Conservation (phyloP, 225 moss, liverwort and hornwort species). For the Bryoerythrophyllum caledonicum region DNA sequence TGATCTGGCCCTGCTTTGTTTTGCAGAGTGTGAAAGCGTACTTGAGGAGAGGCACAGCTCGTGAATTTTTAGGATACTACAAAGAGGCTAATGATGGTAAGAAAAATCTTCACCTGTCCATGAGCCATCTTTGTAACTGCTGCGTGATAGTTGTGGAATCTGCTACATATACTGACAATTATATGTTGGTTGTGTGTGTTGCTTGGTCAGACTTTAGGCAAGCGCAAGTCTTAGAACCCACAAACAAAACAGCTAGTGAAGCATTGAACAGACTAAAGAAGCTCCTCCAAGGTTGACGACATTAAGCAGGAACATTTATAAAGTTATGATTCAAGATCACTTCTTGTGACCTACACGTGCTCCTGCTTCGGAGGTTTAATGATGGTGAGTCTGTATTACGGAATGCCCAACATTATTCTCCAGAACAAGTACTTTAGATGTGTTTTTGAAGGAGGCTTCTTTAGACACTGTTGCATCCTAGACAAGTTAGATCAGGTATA, state of each 20-base stretch:
- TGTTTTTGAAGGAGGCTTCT: conserved; percentile 29
- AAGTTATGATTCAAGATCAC: conserved; percentile 32
- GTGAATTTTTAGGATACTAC: conserved; percentile 91
- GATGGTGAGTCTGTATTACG: neutral
- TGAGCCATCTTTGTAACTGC: neutral
- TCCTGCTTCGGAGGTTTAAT: conserved; percentile 21
- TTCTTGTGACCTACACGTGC: conserved; percentile 39
- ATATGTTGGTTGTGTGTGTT: conserved; percentile 23
- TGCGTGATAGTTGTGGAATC: neutral
- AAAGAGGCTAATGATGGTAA: conserved; percentile 73
- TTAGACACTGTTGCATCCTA: conserved; percentile 5
- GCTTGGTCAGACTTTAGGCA: conserved; percentile 87
- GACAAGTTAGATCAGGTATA: neutral
- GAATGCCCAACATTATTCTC: conserved; percentile 13
- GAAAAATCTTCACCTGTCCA: conserved; percentile 11
- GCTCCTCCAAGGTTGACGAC: conserved; percentile 59
- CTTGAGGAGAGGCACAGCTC: conserved; percentile 90
- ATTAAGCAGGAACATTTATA: conserved; percentile 23
- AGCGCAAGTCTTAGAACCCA: conserved; percentile 94
- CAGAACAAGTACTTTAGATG: conserved; percentile 17
- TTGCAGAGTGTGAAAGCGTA: conserved; percentile 92
- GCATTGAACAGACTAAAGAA: conserved; percentile 88
- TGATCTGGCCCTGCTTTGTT: conserved; percentile 7
- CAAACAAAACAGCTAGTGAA: conserved; percentile 96
- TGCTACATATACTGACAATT: neutral